Evolutionary conservation across 1,284 basidiomycete genomes (phyloP), one percentile per base, ranked within the genome.

Genomic region (Gomphus sp.): DNA sequence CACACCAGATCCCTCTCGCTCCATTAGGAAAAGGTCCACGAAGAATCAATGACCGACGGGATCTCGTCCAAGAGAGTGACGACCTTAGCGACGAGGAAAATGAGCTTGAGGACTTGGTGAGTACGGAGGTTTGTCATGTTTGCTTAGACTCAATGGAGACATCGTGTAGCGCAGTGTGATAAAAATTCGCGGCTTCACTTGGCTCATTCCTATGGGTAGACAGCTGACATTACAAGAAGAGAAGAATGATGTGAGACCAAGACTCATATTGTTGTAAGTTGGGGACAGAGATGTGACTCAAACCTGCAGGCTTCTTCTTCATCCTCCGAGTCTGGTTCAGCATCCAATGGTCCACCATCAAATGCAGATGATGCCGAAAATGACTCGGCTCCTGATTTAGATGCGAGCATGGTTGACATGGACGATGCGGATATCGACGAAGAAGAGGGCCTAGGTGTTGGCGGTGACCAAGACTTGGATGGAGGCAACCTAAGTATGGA

Each of bases 1-100:
- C 85, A 0, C 80, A 87, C 61, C 85, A 86, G 2, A 72, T 76
- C 2, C 88, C 88, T 10, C 69, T 84, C 4, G 76, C 82, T 2
- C 73, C 72, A 55, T 43, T 52, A 3, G 73, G 77, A 39, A 76
- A 77, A 48, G 73, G 73, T 4, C 77, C 80, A 62, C 78, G 76
- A 2, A 76, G 80, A 43, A 69, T 89, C 62, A 82, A 82, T 64
- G 75, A 78, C 34, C 73, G 79, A 50, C 80, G 88, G 37, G 86
- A 92, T 68, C 72, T 91, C 45, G 80, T 83, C 64, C 80, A 81
- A 58, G 91, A 93, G 68, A 86, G 89, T 75, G 89, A 90, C 43
- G 89, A 92, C 62, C 73, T 94, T 61, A 91, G 87, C 63, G 90
- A 92, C 61, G 89, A 91, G 68, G 91, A 93, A 68, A 81, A 80